phyloP scores from a whole-genome alignment of 2,329 filamentous ascomycete genomes.

The Pezicula carpinea region DNA sequence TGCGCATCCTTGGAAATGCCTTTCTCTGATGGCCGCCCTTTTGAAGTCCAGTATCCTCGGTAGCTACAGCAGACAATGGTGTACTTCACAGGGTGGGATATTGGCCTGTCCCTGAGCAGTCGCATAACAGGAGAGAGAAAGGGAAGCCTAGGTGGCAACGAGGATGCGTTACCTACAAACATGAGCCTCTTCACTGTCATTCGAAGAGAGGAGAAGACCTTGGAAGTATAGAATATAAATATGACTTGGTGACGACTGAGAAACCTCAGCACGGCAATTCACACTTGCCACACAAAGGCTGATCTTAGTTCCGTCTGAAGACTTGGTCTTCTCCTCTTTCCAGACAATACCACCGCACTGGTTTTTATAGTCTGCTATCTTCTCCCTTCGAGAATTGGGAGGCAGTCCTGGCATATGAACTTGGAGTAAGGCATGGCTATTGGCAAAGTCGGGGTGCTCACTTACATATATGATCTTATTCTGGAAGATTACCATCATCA shows the following conservation, averaged over 20 bases:
- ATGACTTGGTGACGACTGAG: constrained; percentile 11
- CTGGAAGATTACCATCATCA: constrained; percentile 73
- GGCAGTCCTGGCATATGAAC: constrained; percentile 66
- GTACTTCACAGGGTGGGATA: constrained; percentile 29
- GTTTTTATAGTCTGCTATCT: constrained; percentile 56
- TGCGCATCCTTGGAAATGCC: constrained; percentile 66
- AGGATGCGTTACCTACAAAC: constrained; percentile 53
- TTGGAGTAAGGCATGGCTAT: too few relatives aligned
- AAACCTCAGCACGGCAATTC: neutral
- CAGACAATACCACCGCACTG: constrained; percentile 60
- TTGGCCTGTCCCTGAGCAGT: constrained; percentile 31
- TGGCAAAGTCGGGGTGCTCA: too few relatives aligned
- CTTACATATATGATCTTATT: constrained; percentile 65
- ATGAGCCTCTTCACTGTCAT: constrained; percentile 16
- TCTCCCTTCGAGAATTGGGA: constrained; percentile 64
- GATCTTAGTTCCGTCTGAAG: constrained; percentile 61
- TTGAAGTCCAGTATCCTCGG: constrained; percentile 65
- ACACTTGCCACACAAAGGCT: constrained; percentile 46
- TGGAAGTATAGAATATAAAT: constrained; percentile 55
- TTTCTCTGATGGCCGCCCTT: constrained; percentile 63
- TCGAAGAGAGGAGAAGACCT: constrained; percentile 32
- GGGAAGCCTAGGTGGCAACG: constrained; percentile 51
- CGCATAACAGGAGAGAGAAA: constrained; percentile 50
- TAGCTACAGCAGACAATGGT: constrained; percentile 52
- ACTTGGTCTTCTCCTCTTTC: constrained; percentile 56